Percentiles rank a stretch among this genome's conserved stretches.
Conservation (phyloP, 495 filamentous ascomycete genomes). For the Daldinia concentrica region DNA sequence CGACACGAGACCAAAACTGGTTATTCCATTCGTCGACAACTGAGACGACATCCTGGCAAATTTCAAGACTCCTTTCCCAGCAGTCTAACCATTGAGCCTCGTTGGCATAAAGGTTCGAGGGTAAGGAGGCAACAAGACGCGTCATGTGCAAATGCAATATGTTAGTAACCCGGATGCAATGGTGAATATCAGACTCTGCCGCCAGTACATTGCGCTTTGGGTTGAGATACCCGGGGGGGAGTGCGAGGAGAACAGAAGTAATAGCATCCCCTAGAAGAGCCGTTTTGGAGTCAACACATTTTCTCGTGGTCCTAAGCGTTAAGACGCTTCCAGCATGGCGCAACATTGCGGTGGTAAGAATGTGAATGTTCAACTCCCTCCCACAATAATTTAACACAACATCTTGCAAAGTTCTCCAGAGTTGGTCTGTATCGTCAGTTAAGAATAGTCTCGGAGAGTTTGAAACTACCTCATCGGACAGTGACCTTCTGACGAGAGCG, state of each 20-base stretch:
- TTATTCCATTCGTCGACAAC: constrained; percentile 40
- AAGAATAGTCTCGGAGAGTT: constrained; percentile 33
- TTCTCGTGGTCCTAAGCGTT: constrained; percentile 29
- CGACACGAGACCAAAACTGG: constrained; percentile 34
- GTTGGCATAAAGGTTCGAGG: constrained; percentile 11
- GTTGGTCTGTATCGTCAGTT: constrained; percentile 35
- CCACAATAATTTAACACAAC: constrained; percentile 28
- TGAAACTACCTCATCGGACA: constrained; percentile 16
- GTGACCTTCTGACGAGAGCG: constrained; percentile 29
- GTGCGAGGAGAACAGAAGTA: constrained; percentile 35
- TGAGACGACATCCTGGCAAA: constrained; percentile 32
- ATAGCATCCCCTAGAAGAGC: constrained; percentile 22
- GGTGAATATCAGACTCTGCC: constrained; percentile 33
- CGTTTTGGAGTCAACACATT: constrained; percentile 10
- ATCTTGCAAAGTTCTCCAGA: constrained; percentile 40
- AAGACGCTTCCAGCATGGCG: constrained; percentile 37
- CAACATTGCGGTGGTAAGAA: constrained; percentile 43
- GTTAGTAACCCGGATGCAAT: constrained; percentile 40
- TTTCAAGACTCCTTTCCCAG: constrained; percentile 33
- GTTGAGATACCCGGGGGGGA: constrained; percentile 41
- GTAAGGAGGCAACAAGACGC: constrained; percentile 20
- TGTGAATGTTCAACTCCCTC: constrained; percentile 41
- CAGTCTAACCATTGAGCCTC: constrained; percentile 24
- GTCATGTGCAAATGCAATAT: constrained; percentile 37
- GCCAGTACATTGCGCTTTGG: constrained; percentile 36